These are phyloP conservation scores for Passalora sequoiae DNA, from an alignment of 2,329 filamentous ascomycete species.

Conservation along the genomic window DNA sequence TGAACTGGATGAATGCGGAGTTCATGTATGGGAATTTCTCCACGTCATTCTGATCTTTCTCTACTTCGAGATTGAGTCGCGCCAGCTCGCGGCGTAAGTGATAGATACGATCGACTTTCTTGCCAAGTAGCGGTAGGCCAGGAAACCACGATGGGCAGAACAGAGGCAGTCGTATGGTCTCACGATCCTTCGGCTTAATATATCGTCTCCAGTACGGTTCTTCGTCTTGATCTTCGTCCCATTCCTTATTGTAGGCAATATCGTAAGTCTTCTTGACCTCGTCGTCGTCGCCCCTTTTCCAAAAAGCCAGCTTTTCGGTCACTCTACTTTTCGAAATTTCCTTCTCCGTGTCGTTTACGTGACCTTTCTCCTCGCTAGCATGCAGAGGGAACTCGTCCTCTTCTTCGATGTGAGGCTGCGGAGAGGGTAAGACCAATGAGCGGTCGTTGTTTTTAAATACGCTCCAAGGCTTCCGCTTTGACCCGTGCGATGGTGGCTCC, in stretches of 20 bases:
- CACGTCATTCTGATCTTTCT: conserved; percentile 77
- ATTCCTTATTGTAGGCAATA: conserved; percentile 57
- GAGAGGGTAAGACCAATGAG: conserved; percentile 39
- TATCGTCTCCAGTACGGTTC: conserved; percentile 72
- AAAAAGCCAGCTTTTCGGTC: conserved; percentile 30
- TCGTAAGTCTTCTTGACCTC: conserved; percentile 49
- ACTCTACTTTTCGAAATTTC: conserved; percentile 25
- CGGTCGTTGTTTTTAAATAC: conserved; percentile 35
- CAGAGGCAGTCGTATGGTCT: conserved; percentile 71
- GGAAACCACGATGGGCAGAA: conserved; percentile 65
- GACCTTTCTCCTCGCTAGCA: conserved; percentile 8
- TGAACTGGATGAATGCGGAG: conserved; percentile 97
- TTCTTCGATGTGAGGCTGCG: conserved; percentile 37
- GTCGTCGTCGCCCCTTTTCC: conserved; percentile 26
- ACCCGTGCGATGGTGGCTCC: conserved; percentile 23
- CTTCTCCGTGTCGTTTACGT: conserved; percentile 3
- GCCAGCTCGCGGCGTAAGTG: conserved; percentile 83
- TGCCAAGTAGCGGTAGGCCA: conserved; percentile 69
- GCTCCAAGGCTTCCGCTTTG: conserved; percentile 19
- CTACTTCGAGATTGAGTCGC: conserved; percentile 84
- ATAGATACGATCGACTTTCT: conserved; percentile 93
- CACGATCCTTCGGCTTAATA: conserved; percentile 72
- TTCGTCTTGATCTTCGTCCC: conserved; percentile 56
- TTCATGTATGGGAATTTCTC: conserved; percentile 90
- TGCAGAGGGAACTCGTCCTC: conserved; percentile 32